Base-by-base conservation (phyloP, 2,329 filamentous ascomycete genomes). In the Byssochlamys sp. region DNA sequence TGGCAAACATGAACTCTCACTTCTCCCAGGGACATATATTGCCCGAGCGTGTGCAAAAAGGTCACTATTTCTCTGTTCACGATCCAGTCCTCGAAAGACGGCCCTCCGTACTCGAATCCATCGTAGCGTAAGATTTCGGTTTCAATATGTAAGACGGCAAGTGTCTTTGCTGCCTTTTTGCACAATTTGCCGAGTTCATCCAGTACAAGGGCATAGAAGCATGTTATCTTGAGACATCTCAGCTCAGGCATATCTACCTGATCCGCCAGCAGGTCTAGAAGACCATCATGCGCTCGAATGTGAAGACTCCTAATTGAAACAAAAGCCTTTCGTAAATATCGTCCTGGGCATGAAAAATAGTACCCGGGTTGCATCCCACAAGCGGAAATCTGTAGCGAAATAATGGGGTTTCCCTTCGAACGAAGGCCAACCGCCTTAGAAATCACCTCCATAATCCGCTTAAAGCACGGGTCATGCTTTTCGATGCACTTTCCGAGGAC, bases 331-430 rank as follows among this genome's bases (percentile, higher is more conserved):
- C 19, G 4, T 7, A 19, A 2, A 2, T 45, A 4, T n/a, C 14
- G 14, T 1, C 2, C 12, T 45, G 35, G 12, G 2, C 7, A 45
- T n/a, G 1, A 19, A 19, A 10, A 11, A 9, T 5, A 0, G 4
- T 10, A 10, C 9, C 2, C 1, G 14, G n/a, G 4, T 5, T 0
- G 5, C 14, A 5, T n/a, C n/a, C 12, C 1, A 3, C 12, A 5
- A n/a, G 4, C 12, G 0, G n/a, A 45, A 24, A 45, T 1, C 7
- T 45, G 35, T n/a, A 45, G n/a, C 2, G 35, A 45, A 7, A 7
- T 45, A 24, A 45, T n/a, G 2, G 35, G 35, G 7, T 45, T 4
- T 4, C 4, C 35, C 11, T 39, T 39, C 2, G 2, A 10, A 0
- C 35, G 35, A 14, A 39, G 35, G 5, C 5, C 1, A 2, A 45